phyloP scores from a whole-genome alignment of 1,284 basidiomycete species.

The Butyriboletus appendiculatus region DNA sequence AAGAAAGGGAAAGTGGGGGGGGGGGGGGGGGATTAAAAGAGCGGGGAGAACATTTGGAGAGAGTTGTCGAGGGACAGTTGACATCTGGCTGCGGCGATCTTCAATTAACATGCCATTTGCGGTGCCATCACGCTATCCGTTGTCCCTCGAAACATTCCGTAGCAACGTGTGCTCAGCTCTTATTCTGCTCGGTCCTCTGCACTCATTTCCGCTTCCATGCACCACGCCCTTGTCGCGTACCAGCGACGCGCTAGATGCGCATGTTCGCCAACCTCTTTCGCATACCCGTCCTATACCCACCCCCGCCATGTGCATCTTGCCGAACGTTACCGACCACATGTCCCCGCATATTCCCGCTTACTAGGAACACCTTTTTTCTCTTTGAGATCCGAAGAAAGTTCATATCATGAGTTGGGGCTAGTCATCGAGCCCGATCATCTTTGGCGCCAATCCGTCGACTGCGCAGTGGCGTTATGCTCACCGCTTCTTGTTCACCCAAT shows the following conservation, averaged over 20 bases:
- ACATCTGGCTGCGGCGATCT: conserved; percentile 13
- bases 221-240: conserved; percentile 21
- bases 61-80: too few relatives aligned
- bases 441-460: background rate
- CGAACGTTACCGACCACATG: background rate
- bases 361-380: conserved; percentile 3
- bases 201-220: conserved; percentile 15
- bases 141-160: conserved; percentile 19
- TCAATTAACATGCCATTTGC: conserved; percentile 13
- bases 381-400: conserved; percentile 13
- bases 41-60: background rate
- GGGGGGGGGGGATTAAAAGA: conserved; percentile 11
- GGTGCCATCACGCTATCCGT: conserved; percentile 1
- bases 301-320: conserved; percentile 1
- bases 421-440: conserved; percentile 5
- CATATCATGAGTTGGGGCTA: conserved; percentile 8
- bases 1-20: too few relatives aligned
- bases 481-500: conserved; percentile 5
- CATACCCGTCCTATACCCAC: conserved; percentile 13
- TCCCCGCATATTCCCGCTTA: conserved; percentile 15
- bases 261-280: conserved; percentile 8
- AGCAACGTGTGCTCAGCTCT: background rate
- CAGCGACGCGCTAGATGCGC: conserved; percentile 15
- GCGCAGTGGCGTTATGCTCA: conserved; percentile 5
- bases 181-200: too few relatives aligned